Evolutionary conservation across 139 green algal genomes (phyloP), one percentile per base, ranked within the genome.

Genomic region (Chlamydomonas sp.): DNA sequence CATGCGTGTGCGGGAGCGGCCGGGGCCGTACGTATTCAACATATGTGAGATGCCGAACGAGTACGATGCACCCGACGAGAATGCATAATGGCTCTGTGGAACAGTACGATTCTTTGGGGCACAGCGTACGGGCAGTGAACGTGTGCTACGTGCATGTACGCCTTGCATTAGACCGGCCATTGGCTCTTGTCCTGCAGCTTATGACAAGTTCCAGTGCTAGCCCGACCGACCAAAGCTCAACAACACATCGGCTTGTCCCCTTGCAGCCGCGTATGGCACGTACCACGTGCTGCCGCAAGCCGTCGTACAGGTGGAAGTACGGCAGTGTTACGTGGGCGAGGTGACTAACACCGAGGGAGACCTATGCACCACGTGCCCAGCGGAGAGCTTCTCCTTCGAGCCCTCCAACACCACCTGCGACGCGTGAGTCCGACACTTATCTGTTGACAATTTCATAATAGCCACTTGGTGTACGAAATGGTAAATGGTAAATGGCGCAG

Each of bases 351-450:
- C 49, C 1, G 77, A 72, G 9, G 31, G 5, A 5, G 84, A 88
- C 66, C 31, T 68, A 20, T 88, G 84, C 84, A 78, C 5, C 17
- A n/a, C 62, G 57, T 88, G 84, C 75, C 4, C 16, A 4, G 57
- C 63, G 61, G 75, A 60, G 49, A 63, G 57, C 74, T 88, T 67
- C 49, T 78, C 59, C 84, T 88, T 77, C 59, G 66, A 78, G 18
- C 76, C 84, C 17, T 8, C 3, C 63, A 89, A 89, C 77, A 79
- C 77, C 66, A 63, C 84, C 17, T 89, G 84, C 84, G 84, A 89
- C 75, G 61, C 3, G 62, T 83, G 78, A 3, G 66, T 49, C 31
- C 31, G 31, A 49, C 31, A 49, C 31, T 49, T 49, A 49, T 49
- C 31, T 49, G 31, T 49, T 49, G 31, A 49, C 31, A 49, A 49